These are phyloP conservation scores for Pseudohalonectria lignicola DNA, from an alignment of 2,329 filamentous ascomycete genomes.

Conservation along the genomic window DNA sequence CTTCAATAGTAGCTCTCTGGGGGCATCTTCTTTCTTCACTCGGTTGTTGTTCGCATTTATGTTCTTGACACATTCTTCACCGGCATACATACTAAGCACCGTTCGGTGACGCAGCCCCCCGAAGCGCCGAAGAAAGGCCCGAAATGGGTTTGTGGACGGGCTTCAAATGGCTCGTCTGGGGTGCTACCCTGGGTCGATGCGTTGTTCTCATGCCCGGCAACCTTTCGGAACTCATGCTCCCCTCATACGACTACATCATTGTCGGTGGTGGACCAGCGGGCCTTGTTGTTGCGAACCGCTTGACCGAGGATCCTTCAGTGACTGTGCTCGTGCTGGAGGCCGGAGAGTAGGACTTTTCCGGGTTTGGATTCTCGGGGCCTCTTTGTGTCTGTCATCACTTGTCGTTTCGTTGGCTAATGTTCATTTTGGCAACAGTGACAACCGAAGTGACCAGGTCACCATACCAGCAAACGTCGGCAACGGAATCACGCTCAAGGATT, in stretches of 20 bases:
- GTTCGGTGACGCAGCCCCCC: no score
- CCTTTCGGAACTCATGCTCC: not conserved
- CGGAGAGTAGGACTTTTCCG: conserved; percentile 4
- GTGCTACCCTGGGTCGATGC: not conserved
- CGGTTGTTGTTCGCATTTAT: no score
- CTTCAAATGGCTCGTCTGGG: not conserved
- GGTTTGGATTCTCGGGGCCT: not conserved
- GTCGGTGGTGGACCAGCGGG: conserved; percentile 43
- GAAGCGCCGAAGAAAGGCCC: no score
- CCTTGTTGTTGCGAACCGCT: conserved; percentile 32
- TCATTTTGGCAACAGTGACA: not conserved
- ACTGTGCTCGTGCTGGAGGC: conserved; percentile 15
- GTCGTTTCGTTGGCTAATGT: not conserved
- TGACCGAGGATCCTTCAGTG: conserved; percentile 27
- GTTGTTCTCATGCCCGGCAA: not conserved
- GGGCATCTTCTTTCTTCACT: no score
- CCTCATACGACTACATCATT: conserved; percentile 21
- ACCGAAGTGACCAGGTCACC: not conserved
- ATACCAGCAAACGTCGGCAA: not conserved
- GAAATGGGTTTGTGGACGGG: no score
- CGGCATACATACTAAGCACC: no score
- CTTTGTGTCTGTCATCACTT: not conserved
- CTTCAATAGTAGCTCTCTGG: no score
- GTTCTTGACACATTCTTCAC: no score
- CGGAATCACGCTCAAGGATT: not conserved